Evolutionary conservation across 1,284 basidiomycete species (phyloP).

Genomic region (Omphalotus olearius): DNA sequence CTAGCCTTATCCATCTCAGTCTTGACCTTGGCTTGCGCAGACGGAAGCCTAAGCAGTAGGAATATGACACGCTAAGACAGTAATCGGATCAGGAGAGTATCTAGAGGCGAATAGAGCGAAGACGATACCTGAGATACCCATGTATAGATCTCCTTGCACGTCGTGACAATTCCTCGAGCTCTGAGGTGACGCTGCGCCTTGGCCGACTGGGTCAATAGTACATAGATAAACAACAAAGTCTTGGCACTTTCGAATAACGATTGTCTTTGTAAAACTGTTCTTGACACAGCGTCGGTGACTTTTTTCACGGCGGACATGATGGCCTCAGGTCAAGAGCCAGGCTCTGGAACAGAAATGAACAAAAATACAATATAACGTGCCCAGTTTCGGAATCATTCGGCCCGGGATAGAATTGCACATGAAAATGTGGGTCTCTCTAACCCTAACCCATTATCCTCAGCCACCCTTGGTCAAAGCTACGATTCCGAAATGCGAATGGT

Average conservation of each 20-base stretch:
- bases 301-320: slow-evolving; percentile 8
- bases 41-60: slow-evolving; percentile 65
- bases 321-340: background rate
- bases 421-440: background rate
- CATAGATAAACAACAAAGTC: slow-evolving; percentile 59
- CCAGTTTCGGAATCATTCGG: too few relatives aligned
- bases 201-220: slow-evolving; percentile 46
- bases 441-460: background rate
- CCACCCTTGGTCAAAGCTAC: slow-evolving; percentile 12
- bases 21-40: slow-evolving; percentile 62
- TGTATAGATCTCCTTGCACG: slow-evolving; percentile 50
- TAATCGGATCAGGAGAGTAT: background rate
- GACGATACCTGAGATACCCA: slow-evolving; percentile 52
- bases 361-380: too few relatives aligned
- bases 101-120: background rate
- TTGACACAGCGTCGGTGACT: background rate
- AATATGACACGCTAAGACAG: slow-evolving; percentile 49
- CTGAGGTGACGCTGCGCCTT: slow-evolving; percentile 68
- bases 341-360: too few relatives aligned
- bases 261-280: background rate
- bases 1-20: slow-evolving; percentile 68
- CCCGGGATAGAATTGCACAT: too few relatives aligned
- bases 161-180: slow-evolving; percentile 60
- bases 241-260: slow-evolving; percentile 46
- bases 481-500: slow-evolving; percentile 56